These are phyloP conservation scores for Somion occarium DNA, from an alignment of 1,284 basidiomycete genomes.

Conservation along the genomic window DNA sequence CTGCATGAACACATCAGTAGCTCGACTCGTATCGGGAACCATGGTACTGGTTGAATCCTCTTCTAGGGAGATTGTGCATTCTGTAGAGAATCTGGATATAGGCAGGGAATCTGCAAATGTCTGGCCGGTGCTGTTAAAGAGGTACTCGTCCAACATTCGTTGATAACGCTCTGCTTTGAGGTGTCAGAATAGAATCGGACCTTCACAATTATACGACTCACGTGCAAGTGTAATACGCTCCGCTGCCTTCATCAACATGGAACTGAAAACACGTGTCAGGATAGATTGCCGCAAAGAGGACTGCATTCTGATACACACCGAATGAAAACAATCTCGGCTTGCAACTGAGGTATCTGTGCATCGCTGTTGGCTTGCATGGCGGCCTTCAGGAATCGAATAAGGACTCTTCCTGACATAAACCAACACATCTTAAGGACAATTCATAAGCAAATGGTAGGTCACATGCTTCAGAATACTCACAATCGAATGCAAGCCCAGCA, in stretches of 20 bases:
- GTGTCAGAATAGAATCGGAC: conserved; percentile 6
- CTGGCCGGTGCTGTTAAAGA: conserved; percentile 29
- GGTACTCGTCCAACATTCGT: conserved; percentile 51
- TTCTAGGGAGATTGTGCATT: neutral
- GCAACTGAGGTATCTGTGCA: conserved; percentile 51
- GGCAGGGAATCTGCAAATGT: conserved; percentile 14
- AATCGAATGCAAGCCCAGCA: conserved; percentile 57
- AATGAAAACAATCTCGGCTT: conserved; percentile 60
- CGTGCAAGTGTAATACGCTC: conserved; percentile 60
- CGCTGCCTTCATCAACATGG: conserved; percentile 56
- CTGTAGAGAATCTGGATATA: neutral
- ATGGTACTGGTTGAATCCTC: neutral
- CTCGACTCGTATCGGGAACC: neutral
- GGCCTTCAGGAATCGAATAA: conserved; percentile 58
- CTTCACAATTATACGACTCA: conserved; percentile 31
- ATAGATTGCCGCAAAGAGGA: neutral
- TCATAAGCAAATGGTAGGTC: conserved; percentile 7
- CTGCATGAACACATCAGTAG: conserved; percentile 7
- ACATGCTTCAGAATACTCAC: conserved; percentile 28
- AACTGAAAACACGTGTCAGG: conserved; percentile 30
- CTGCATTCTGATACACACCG: conserved; percentile 38
- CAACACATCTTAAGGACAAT: conserved; percentile 51
- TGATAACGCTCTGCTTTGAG: conserved; percentile 46
- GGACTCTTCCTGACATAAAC: conserved; percentile 61
- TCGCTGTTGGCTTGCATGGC: conserved; percentile 47